A percentile compares a stretch with the other conserved stretches of the same genome.
Conservation (phyloP, 371 early-diverging fungal genomes). For the Mucor indicus region DNA sequence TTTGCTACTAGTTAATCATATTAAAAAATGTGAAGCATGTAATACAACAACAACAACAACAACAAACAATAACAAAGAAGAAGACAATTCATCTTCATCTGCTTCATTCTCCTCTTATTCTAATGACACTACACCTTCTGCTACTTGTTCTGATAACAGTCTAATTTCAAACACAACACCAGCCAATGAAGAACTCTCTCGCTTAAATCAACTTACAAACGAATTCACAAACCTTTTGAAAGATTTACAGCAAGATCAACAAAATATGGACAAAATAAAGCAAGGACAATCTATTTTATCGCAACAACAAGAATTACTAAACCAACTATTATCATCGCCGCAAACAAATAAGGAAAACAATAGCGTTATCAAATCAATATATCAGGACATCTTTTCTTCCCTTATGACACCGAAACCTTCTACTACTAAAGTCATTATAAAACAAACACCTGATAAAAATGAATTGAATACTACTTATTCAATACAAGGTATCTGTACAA, state of each 20-base stretch:
- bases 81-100: slow-evolving; percentile 1
- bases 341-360: no score
- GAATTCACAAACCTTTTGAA: no score
- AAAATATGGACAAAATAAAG: slow-evolving; percentile 11
- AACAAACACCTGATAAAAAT: slow-evolving; percentile 7
- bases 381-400: background rate
- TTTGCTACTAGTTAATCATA: background rate
- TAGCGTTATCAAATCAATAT: background rate
- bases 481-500: slow-evolving; percentile 17
- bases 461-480: slow-evolving; percentile 9
- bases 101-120: background rate
- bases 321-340: background rate
- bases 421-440: slow-evolving; percentile 3
- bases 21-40: slow-evolving; percentile 15
- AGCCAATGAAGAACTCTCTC: no score
- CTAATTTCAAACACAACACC: no score
- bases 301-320: slow-evolving; percentile 8
- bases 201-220: no score
- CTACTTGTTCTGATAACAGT: no score
- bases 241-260: no score
- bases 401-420: background rate
- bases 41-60: background rate
- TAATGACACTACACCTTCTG: background rate
- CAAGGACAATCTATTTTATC: slow-evolving; percentile 7
- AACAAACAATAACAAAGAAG: background rate